A percentile compares a stretch with the other conserved stretches of the same genome.
These are phyloP conservation scores for Geotrichum bryndzae DNA, from an alignment of 1,139 yeast genomes.

Conservation along the genomic window DNA sequence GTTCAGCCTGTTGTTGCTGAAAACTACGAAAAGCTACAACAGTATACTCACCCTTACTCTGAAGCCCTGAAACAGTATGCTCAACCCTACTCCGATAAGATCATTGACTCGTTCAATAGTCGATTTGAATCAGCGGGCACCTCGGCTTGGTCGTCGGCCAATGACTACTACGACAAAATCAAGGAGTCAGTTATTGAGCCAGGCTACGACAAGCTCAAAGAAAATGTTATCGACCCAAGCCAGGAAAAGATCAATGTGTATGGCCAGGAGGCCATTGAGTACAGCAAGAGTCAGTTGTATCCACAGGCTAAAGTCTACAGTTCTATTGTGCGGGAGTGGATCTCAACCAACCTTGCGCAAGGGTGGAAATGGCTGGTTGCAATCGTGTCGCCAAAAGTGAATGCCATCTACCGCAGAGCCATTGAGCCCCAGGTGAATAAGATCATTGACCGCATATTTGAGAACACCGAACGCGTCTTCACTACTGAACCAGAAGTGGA, in stretches of 20 bases:
- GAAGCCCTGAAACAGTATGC: not conserved
- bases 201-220: not conserved
- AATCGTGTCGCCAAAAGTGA: constrained; percentile 4
- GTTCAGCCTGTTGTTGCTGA: not conserved
- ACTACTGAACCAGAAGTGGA: not conserved
- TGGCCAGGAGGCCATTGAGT: not conserved
- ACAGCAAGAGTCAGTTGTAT: not conserved
- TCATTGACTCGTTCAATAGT: not conserved
- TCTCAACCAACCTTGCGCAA: not conserved
- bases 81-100: not conserved
- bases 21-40: not conserved
- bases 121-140: not conserved
- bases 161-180: not conserved
- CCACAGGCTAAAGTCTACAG: not conserved
- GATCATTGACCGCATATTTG: constrained; percentile 25
- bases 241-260: not conserved
- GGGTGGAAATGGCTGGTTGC: constrained; percentile 7
- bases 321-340: not conserved
- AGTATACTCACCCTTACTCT: constrained; percentile 24
- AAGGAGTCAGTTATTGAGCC: not conserved
- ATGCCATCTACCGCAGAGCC: constrained; percentile 12
- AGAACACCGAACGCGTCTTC: constrained; percentile 4
- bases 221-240: not conserved
- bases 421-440: constrained; percentile 30
- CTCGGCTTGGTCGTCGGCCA: not conserved